phyloP scores from a whole-genome alignment of 768 basidiomycete species.

The Tulasnella sp. region DNA sequence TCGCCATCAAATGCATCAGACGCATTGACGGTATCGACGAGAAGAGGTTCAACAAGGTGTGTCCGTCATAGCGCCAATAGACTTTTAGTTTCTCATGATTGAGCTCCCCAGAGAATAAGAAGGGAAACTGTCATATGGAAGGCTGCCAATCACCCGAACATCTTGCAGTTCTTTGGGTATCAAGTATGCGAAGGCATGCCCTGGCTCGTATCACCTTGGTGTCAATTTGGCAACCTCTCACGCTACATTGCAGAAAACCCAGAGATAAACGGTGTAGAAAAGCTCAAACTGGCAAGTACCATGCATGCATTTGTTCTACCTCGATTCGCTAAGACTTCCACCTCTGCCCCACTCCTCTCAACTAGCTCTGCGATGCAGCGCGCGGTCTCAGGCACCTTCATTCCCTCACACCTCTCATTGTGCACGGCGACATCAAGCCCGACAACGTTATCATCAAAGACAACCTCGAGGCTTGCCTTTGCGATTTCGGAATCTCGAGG shows the following conservation, averaged over 20 bases:
- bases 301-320: background rate
- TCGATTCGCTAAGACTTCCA: too few relatives aligned
- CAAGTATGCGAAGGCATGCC: background rate
- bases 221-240: background rate
- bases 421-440: background rate
- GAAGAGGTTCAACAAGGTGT: background rate
- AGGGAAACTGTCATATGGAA: background rate
- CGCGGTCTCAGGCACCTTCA: background rate
- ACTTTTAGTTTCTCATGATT: background rate
- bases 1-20: background rate
- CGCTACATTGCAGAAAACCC: background rate
- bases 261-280: background rate
- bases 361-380: background rate
- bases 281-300: background rate
- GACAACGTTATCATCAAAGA: background rate
- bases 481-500: conserved; percentile 6
- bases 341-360: background rate
- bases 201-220: background rate
- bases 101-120: background rate
- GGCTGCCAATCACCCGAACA: background rate
- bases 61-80: background rate
- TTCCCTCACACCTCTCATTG: background rate
- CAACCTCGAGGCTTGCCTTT: background rate
- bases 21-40: background rate
- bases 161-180: background rate